A percentile compares a stretch with the other conserved stretches of the same genome.
Conservation (phyloP, 2,329 filamentous ascomycete species). For the Botrytis galanthina region DNA sequence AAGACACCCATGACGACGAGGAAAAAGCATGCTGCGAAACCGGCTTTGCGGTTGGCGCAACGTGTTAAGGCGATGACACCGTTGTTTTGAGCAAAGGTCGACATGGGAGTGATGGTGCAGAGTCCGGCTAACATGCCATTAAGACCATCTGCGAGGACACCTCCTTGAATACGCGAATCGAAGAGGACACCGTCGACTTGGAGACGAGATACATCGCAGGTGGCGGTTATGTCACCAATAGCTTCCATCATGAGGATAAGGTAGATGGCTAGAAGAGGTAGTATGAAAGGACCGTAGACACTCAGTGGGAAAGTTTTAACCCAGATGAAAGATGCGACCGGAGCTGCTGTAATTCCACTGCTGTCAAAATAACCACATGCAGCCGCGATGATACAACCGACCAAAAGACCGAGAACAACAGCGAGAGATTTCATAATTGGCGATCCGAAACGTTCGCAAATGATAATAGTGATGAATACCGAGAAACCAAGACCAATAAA, state of each 20-base stretch:
- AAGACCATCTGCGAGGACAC: slow-evolving; percentile 73
- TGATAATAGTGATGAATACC: slow-evolving; percentile 75
- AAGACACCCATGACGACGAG: slow-evolving; percentile 79
- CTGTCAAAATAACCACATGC: slow-evolving; percentile 76
- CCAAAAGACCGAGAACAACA: slow-evolving; percentile 29
- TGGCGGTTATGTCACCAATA: slow-evolving; percentile 77
- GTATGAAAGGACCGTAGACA: slow-evolving; percentile 70
- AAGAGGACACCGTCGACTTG: slow-evolving; percentile 71
- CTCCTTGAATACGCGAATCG: slow-evolving; percentile 76
- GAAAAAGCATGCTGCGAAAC: slow-evolving; percentile 75
- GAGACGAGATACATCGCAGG: slow-evolving; percentile 74
- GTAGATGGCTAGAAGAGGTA: slow-evolving; percentile 67
- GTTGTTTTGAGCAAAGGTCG: slow-evolving; percentile 80
- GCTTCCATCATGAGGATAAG: slow-evolving; percentile 76
- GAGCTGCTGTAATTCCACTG: slow-evolving; percentile 68
- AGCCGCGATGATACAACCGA: slow-evolving; percentile 75
- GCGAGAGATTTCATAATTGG: slow-evolving; percentile 69
- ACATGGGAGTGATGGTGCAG: slow-evolving; percentile 78
- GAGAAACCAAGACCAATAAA: slow-evolving; percentile 78
- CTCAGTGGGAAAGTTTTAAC: slow-evolving; percentile 71
- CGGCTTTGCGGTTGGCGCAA: slow-evolving; percentile 77
- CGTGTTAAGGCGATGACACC: slow-evolving; percentile 79
- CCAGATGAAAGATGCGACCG: slow-evolving; percentile 74
- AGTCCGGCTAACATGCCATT: slow-evolving; percentile 74
- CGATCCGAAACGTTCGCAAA: slow-evolving; percentile 77